Conservation (phyloP, 2,329 filamentous ascomycete species). For the Scedosporium minutisporum region DNA sequence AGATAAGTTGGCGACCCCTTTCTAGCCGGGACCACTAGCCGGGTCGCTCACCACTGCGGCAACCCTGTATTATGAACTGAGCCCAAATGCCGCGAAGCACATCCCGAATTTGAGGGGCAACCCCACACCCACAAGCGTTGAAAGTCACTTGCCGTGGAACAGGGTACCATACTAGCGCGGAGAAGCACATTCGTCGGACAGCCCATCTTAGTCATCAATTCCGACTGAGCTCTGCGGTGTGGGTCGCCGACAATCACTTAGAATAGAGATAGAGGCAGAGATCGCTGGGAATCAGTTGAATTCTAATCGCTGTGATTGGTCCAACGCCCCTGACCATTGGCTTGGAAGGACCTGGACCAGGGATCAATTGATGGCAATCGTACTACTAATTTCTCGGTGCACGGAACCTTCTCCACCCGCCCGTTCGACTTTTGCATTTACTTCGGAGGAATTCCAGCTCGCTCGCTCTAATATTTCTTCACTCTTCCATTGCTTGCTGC, state of each 20-base stretch:
- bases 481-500: background rate
- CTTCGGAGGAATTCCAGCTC: conserved; percentile 5
- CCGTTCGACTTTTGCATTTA: conserved; percentile 6
- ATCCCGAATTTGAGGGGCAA: conserved; percentile 1
- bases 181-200: background rate
- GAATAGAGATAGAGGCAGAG: background rate
- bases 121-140: background rate
- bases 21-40: background rate
- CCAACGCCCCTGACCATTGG: background rate
- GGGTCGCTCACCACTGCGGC: background rate
- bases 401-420: conserved; percentile 5
- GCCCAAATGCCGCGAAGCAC: background rate
- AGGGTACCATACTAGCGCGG: background rate
- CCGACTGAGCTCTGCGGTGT: too few species aligned
- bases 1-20: conserved; percentile 22
- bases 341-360: conserved; percentile 1
- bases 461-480: conserved; percentile 1
- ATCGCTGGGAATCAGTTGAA: background rate
- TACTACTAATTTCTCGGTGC: conserved; percentile 2
- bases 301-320: background rate
- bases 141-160: background rate
- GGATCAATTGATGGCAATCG: background rate
- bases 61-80: background rate
- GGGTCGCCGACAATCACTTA: background rate
- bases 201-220: background rate